Percentiles rank a stretch among this genome's conserved stretches.
Conservation (phyloP, 306 rosid species). For the Crotalaria pallida region DNA sequence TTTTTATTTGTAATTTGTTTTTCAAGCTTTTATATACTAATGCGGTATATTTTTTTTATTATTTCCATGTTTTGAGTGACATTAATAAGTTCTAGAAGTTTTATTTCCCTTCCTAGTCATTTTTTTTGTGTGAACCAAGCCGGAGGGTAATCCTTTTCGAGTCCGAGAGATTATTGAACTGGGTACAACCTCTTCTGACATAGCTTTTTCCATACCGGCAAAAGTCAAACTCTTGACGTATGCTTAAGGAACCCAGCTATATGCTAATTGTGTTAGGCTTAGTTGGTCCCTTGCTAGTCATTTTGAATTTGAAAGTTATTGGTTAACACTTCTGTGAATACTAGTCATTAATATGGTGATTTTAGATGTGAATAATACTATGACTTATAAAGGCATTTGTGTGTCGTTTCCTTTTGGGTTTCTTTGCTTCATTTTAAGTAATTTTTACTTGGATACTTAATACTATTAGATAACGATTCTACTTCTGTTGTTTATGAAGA, state of each 20-base stretch:
- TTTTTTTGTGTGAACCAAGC: too few relatives aligned
- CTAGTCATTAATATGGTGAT: not conserved
- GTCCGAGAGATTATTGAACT: too few relatives aligned
- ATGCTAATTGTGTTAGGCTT: too few relatives aligned
- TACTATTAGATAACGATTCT: not conserved
- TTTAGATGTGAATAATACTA: not conserved
- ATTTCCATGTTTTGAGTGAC: not conserved
- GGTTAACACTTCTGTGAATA: not conserved
- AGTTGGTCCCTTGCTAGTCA: not conserved
- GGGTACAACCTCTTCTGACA: too few relatives aligned
- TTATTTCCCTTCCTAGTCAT: not conserved
- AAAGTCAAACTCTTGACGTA: too few relatives aligned
- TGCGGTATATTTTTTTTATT: too few relatives aligned
- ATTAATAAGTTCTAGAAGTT: not conserved
- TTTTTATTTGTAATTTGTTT: not conserved
- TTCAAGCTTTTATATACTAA: not conserved
- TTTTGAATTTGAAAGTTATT: not conserved
- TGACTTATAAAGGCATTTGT: not conserved
- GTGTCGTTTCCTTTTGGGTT: not conserved
- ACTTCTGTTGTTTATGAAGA: not conserved
- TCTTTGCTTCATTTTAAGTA: not conserved
- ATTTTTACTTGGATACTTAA: not conserved
- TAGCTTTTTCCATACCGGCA: too few relatives aligned
- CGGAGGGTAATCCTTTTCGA: too few relatives aligned
- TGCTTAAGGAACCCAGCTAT: too few relatives aligned